A percentile compares a stretch with the other conserved stretches of the same genome.
These are phyloP conservation scores for Isabelozyma pseudorhagii DNA, from an alignment of 805 yeast species.

Conservation along the genomic window DNA sequence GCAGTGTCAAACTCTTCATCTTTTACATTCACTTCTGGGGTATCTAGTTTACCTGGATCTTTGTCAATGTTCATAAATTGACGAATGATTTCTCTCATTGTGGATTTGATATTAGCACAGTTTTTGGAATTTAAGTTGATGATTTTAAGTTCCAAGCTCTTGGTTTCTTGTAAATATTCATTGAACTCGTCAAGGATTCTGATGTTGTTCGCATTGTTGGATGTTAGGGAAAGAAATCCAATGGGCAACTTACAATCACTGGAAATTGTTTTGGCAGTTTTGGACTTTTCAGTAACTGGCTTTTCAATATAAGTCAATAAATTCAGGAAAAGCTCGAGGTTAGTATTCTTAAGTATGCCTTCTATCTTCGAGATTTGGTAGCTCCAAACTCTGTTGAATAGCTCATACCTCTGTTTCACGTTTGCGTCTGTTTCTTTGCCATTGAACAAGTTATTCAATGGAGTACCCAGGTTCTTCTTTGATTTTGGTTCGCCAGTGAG, in stretches of 20 bases:
- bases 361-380: conserved; percentile 25
- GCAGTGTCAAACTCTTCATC: conserved; percentile 6
- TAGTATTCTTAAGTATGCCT: conserved; percentile 27
- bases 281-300: conserved; percentile 4
- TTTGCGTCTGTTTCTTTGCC: conserved; percentile 20
- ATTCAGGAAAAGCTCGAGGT: conserved; percentile 25
- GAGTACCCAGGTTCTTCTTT: conserved; percentile 7
- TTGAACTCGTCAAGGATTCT: conserved; percentile 36
- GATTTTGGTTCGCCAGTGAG: background rate
- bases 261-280: background rate
- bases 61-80: conserved; percentile 20
- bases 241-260: conserved; percentile 18
- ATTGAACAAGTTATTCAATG: conserved; percentile 20
- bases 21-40: conserved; percentile 4
- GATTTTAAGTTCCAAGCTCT: conserved; percentile 12
- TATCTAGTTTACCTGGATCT: conserved; percentile 5
- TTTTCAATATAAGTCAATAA: conserved; percentile 21
- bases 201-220: conserved; percentile 40
- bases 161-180: conserved; percentile 7
- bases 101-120: conserved; percentile 30
- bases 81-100: conserved; percentile 30
- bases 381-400: conserved; percentile 25
- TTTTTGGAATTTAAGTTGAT: conserved; percentile 28
- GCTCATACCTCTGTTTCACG: conserved; percentile 18
- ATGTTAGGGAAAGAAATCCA: conserved; percentile 34